These are phyloP conservation scores for Phytophthora rubi DNA, from an alignment of 352 stramenopile species.

Conservation along the genomic window DNA sequence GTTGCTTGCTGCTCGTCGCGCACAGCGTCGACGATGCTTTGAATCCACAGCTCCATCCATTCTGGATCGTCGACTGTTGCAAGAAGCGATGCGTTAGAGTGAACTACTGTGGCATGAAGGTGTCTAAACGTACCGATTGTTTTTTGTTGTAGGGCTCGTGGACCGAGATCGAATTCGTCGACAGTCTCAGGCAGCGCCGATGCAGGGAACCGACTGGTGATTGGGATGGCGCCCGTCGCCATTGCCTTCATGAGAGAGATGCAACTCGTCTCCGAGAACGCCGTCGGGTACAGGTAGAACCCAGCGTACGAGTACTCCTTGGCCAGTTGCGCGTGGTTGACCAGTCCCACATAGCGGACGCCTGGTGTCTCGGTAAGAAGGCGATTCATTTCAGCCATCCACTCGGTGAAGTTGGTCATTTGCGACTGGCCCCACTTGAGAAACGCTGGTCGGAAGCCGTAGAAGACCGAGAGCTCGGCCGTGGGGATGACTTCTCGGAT, in stretches of 20 bases:
- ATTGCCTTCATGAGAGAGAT: constrained; percentile 94
- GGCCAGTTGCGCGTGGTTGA: constrained; percentile 78
- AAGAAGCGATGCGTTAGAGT: not conserved
- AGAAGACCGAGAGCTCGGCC: constrained; percentile 85
- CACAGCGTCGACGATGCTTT: constrained; percentile 53
- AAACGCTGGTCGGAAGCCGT: constrained; percentile 88
- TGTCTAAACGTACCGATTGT: constrained; percentile 27
- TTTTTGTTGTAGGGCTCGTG: constrained; percentile 31
- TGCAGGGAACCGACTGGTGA: constrained; percentile 76
- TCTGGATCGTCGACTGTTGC: constrained; percentile 32
- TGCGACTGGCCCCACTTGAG: constrained; percentile 57
- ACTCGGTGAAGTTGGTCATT: constrained; percentile 63
- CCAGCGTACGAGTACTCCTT: constrained; percentile 71
- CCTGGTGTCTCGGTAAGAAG: constrained; percentile 42
- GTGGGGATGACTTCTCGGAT: constrained; percentile 64
- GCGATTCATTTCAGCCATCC: constrained; percentile 59
- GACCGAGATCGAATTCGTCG: constrained; percentile 77
- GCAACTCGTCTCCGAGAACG: constrained; percentile 91
- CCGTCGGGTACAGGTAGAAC: constrained; percentile 93
- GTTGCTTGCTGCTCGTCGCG: constrained; percentile 31
- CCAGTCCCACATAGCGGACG: constrained; percentile 81
- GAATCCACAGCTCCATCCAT: constrained; percentile 65
- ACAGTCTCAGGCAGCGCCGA: constrained; percentile 80
- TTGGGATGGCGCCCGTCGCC: constrained; percentile 87
- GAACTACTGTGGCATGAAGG: not conserved